Conservation (phyloP, 768 basidiomycete genomes). For the Psilocybe tampanensis region DNA sequence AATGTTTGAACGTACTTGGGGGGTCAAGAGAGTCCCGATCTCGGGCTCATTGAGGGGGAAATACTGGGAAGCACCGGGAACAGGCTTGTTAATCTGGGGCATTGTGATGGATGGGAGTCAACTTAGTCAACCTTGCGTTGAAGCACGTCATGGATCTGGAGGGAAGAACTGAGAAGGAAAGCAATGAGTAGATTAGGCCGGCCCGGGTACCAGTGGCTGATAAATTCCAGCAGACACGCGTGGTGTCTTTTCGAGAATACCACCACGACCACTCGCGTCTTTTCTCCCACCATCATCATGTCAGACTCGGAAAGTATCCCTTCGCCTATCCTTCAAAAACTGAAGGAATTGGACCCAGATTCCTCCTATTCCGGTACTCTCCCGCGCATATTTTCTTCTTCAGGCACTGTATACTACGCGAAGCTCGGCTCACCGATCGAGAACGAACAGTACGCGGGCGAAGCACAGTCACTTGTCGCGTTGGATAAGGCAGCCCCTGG, state of each 20-base stretch:
- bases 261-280: too few relatives aligned
- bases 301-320: constrained; percentile 19
- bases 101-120: constrained; percentile 3
- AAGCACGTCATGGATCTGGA: not conserved
- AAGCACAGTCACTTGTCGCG: constrained; percentile 67
- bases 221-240: not conserved
- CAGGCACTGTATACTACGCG: constrained; percentile 60
- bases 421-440: constrained; percentile 59
- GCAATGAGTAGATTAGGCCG: not conserved
- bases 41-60: constrained; percentile 62
- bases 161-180: not conserved
- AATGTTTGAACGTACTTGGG: constrained; percentile 3
- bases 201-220: not conserved
- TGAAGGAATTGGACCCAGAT: constrained; percentile 51
- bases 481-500: constrained; percentile 70
- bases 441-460: constrained; percentile 67
- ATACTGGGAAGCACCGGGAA: constrained; percentile 53
- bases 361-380: constrained; percentile 46
- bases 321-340: constrained; percentile 40
- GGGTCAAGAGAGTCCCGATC: constrained; percentile 42
- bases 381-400: constrained; percentile 57
- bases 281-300: constrained; percentile 10
- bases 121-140: not conserved
- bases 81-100: constrained; percentile 44
- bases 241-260: too few relatives aligned